These are phyloP conservation scores for Neostapfia colusana DNA, from an alignment of 176 grass and related monocot genomes.

Conservation along the genomic window DNA sequence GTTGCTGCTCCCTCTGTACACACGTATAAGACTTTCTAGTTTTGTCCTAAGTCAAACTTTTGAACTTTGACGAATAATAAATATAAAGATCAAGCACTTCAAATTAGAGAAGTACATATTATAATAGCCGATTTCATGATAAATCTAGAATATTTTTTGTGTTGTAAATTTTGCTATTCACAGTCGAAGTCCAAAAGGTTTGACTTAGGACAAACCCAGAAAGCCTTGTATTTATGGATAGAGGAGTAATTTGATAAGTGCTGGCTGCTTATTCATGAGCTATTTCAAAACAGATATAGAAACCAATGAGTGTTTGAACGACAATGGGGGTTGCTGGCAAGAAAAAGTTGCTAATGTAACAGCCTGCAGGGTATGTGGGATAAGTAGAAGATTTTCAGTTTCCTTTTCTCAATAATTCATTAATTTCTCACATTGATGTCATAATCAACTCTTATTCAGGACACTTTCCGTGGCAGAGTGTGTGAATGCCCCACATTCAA, in stretches of 20 bases:
- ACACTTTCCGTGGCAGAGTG: slow-evolving; percentile 88
- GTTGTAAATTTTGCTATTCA: too few relatives aligned
- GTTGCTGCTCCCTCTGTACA: too few relatives aligned
- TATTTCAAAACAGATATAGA: slow-evolving; percentile 68
- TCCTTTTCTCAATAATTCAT: slow-evolving; percentile 22
- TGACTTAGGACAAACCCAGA: too few relatives aligned
- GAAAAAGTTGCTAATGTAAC: slow-evolving; percentile 83
- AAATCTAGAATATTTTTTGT: too few relatives aligned
- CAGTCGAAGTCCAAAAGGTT: too few relatives aligned
- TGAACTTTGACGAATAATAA: too few relatives aligned
- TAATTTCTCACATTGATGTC: slow-evolving; percentile 16
- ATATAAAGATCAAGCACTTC: too few relatives aligned
- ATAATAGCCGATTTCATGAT: too few relatives aligned
- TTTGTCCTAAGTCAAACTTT: too few relatives aligned
- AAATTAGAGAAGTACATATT: too few relatives aligned
- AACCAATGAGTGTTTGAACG: slow-evolving; percentile 79
- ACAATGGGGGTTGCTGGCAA: slow-evolving; percentile 90
- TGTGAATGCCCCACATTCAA: slow-evolving; percentile 80
- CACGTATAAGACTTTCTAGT: too few relatives aligned
- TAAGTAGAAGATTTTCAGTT: slow-evolving; percentile 23
- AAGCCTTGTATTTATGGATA: too few relatives aligned
- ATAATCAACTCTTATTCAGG: slow-evolving; percentile 49
- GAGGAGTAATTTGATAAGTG: background rate
- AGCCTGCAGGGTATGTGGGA: slow-evolving; percentile 75
- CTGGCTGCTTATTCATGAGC: slow-evolving; percentile 12